phyloP scores from a whole-genome alignment of 2,329 filamentous ascomycete genomes.

The Xenoacremonium recifei region DNA sequence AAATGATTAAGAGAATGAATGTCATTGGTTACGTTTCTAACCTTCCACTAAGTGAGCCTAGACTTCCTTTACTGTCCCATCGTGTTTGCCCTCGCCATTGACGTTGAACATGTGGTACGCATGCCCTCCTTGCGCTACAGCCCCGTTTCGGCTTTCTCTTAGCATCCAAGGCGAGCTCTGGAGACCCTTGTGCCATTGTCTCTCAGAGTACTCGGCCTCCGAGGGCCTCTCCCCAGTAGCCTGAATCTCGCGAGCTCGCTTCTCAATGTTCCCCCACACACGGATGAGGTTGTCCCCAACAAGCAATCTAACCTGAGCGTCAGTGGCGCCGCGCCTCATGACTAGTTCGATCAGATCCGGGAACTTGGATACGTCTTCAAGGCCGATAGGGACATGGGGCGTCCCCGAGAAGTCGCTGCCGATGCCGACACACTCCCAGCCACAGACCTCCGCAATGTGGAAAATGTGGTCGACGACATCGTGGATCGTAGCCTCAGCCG shows the following conservation, averaged over 20 bases:
- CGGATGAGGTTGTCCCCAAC: conserved; percentile 29
- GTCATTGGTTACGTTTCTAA: too few species aligned
- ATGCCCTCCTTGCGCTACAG: conserved; percentile 8
- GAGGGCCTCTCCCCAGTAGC: conserved; percentile 20
- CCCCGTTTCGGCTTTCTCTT: conserved; percentile 15
- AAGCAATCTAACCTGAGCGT: conserved; percentile 25
- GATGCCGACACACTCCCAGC: conserved; percentile 37
- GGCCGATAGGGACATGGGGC: conserved; percentile 21
- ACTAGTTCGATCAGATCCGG: conserved; percentile 30
- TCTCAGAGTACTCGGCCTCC: conserved; percentile 28
- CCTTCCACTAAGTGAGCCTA: too few species aligned
- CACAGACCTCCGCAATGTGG: conserved; percentile 28
- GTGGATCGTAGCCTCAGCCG: conserved; percentile 30
- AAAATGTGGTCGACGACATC: conserved; percentile 35
- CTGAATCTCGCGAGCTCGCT: conserved; percentile 21
- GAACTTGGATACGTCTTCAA: conserved; percentile 35
- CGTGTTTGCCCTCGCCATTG: conserved; percentile 8
- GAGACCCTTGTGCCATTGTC: conserved; percentile 26
- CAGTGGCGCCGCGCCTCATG: conserved; percentile 29
- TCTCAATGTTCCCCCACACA: conserved; percentile 28
- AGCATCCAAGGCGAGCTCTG: conserved; percentile 24
- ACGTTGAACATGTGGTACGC: conserved; percentile 10
- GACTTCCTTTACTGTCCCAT: conserved; percentile 6
- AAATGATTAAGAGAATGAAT: too few species aligned
- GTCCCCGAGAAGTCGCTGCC: conserved; percentile 37